Evolutionary conservation across 768 basidiomycete genomes (phyloP), one percentile per base, ranked within the genome.

Genomic region (Pleurotus salmoneostramineus): DNA sequence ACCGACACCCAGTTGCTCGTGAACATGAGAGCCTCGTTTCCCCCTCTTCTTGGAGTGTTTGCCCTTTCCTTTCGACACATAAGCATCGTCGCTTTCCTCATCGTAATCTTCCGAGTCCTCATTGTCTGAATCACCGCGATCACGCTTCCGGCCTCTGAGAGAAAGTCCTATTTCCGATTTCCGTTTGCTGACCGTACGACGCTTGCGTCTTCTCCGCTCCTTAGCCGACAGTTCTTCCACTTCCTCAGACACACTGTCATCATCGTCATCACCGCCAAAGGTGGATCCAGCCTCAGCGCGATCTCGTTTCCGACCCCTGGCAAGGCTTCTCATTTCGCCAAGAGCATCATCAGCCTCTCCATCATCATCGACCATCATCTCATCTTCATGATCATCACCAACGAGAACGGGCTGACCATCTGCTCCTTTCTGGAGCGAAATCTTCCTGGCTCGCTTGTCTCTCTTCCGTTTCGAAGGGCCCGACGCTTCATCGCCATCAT

Each of bases 231-330:
- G 74, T 50, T 65, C 71, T 40, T 71, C 69, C 35, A 71, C 73
- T 11, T 69, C 71, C 56, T 74, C 75, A n/a, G 60, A 60, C 68
- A 59, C 71, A 73, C 34, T 78, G 74, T 50, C 74, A 36, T 77
- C 75, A 37, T 82, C 78, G 43, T 82, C 82, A 61, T 88, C 88
- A 27, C 80, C 83, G 47, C 83, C 88, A 64, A 89, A 85, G 0
- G 81, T 83, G 3, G 88, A 88, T 5, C 81, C 89, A 56, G 87
- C 87, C 65, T 89, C 88, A 5, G 81, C 78, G 42, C 87, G 85
- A 69, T 88, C 88, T 60, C 90, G 84, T 72, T 93, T 93, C 76
- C 81, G 88, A 46, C 89, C 88, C 59, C 84, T 74, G 15, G 68
- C 63, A 57, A 71, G 64, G 48, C 71, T 69, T 56, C 64, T 68